Base-by-base conservation (phyloP, 1,284 basidiomycete species). In the Quambalaria eucalypti region DNA sequence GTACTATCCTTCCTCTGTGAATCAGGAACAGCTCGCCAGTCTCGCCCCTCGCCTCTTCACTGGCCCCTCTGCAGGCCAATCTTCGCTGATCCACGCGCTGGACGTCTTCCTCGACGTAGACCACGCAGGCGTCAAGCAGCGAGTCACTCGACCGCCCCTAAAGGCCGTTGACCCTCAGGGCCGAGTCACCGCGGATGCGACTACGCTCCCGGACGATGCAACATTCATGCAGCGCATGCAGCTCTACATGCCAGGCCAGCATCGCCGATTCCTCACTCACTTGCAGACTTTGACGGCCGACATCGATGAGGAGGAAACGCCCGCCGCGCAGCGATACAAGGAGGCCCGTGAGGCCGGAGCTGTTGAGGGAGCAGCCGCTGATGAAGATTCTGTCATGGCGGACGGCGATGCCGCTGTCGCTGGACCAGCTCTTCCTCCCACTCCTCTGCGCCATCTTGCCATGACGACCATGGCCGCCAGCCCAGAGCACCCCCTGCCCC, bases 1-100 rank as follows among this genome's bases (percentile, higher is more conserved):
- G 91, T 69, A 82, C 6, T 95, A 89, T 66, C 42, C 42, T 19
- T 19, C 42, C 25, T 23, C 19, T 14, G 36, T n/a, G 36, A n/a
- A 21, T 14, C 21, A 26, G 14, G 84, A 90, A 59, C 89, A 89
- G 1, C 77, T 87, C 2, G 81, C 84, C 16, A n/a, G n/a, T n/a
- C 25, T 46, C 21, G 14, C n/a, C 6, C 80, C 65, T 9, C 58
- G 65, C 42, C 81, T 87, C 66, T 83, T 88, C 51, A 87, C 87
- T 0, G 91, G 91, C 0, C 87, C 92, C 0, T 88, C 86, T 64
- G 92, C 91, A 0, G 92, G 88, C 1, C 91, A 96, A 78, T 90
- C 87, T 74, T 82, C 87, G 10, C 80, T 95, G 51, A 84, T 95
- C 44, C 90, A 96, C 70, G 85, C 88, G 0, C 80, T 96, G 47